Base-by-base conservation (phyloP, 2,329 filamentous ascomycete genomes). In the Karstenula rhodostoma region DNA sequence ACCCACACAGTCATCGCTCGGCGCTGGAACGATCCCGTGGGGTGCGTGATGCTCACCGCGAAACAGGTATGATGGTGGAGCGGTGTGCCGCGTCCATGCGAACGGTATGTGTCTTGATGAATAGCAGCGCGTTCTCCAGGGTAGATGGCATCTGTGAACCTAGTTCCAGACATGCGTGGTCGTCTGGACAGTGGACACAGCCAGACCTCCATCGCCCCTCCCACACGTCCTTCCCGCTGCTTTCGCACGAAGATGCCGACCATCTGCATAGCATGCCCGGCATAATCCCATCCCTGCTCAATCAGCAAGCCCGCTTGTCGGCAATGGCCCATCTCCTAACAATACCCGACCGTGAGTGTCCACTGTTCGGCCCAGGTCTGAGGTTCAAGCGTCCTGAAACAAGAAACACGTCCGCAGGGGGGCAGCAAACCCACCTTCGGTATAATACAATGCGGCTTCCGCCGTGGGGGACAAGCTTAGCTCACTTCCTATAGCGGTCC, bases 401-500 rank as follows among this genome's bases (percentile, higher is more conserved):
- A 50, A 50, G 47, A 50, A 50, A 35, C 29, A 50, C 29, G 29
- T 50, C 47, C 47, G 47, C 47, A 25, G 32, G 29, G 47, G 47
- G 37, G n/a, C 47, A n/a, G 17, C 47, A n/a, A 50, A 35, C 17
- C 47, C 29, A 35, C 47, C 47, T 50, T 29, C 47, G 47, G 47
- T 33, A 50, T 29, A 50, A 50, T 50, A 50, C 47, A 50, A 50
- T 50, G n/a, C 47, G 47, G 13, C 29, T 50, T 35, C 35, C 47
- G 47, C 17, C 29, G 47, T 50, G 47, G 47, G 47, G 47, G 47
- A 7, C n/a, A 13, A 15, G n/a, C 29, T 50, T 32, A 22, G 4
- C 17, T n/a, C 17, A 8, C 10, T 23, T 19, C 17, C 47, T 35
- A 32, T 50, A 9, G n/a, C 47, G n/a, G 25, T 50, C 17, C 47